phyloP scores from a whole-genome alignment of 208 protist species.

The Endotrypanum monterogeii region DNA sequence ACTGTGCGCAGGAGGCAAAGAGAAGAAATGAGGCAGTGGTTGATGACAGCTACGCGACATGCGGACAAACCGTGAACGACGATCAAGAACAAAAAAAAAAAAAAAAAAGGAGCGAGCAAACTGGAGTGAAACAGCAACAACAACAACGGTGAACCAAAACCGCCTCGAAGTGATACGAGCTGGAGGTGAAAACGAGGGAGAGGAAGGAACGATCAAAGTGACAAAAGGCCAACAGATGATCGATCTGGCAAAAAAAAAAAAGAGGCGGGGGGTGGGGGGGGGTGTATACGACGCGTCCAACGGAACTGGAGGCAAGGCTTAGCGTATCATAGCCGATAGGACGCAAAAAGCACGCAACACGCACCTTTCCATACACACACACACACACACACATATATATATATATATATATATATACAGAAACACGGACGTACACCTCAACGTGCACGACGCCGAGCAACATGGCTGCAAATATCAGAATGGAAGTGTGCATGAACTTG shows the following conservation, averaged over 20 bases:
- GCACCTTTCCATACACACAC: not conserved
- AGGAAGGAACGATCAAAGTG: not conserved
- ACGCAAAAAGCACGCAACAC: not conserved
- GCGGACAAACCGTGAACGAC: not conserved
- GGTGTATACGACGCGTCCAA: not conserved
- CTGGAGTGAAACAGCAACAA: not conserved
- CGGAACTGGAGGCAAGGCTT: not conserved
- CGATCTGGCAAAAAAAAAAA: not conserved
- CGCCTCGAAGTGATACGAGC: not conserved
- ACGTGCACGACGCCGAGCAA: too few relatives aligned
- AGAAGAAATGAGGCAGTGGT: not conserved
- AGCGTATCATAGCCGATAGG: not conserved
- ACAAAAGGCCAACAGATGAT: not conserved
- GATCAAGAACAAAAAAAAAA: too few relatives aligned
- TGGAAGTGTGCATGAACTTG: too few relatives aligned
- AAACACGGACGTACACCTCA: not conserved
- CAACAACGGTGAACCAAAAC: too few relatives aligned
- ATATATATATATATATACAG: not conserved
- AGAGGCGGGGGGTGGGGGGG: not conserved
- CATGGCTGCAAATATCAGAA: too few relatives aligned
- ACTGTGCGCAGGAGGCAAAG: not conserved
- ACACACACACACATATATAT: constrained; percentile 2
- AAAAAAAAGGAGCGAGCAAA: not conserved
- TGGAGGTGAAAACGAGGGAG: not conserved
- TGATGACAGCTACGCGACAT: not conserved